These are phyloP conservation scores for Thymus mandschuricus DNA, from an alignment of 257 asterid species.

Conservation along the genomic window DNA sequence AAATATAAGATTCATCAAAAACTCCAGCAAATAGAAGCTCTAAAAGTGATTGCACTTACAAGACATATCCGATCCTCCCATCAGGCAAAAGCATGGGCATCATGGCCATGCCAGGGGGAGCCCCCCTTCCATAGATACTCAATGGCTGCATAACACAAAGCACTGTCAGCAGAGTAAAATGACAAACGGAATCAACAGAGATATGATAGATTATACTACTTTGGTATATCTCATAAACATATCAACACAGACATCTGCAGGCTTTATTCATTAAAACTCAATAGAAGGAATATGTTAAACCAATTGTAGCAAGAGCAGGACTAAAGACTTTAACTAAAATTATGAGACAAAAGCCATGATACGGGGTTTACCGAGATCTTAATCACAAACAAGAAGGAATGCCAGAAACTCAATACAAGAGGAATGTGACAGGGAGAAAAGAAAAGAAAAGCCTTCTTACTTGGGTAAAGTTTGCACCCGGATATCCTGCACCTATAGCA, in stretches of 20 bases:
- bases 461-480: slow-evolving; percentile 72
- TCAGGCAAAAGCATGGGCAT: slow-evolving; percentile 99
- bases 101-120: slow-evolving; percentile 96
- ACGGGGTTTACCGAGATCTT: slow-evolving; percentile 1
- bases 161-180: slow-evolving; percentile 27
- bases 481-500: slow-evolving; percentile 59
- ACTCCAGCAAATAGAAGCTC: neutral
- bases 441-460: slow-evolving; percentile 50
- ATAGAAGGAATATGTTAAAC: neutral
- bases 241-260: neutral
- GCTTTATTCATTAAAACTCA: neutral
- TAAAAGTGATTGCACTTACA: slow-evolving; percentile 63
- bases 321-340: neutral
- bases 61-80: slow-evolving; percentile 98
- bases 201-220: neutral
- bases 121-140: slow-evolving; percentile 75
- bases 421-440: neutral
- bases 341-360: neutral
- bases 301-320: neutral
- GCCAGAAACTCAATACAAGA: neutral
- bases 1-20: too few relatives aligned
- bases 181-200: slow-evolving; percentile 9
- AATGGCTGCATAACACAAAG: slow-evolving; percentile 31
- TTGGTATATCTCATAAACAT: neutral
- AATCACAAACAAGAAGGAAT: neutral